phyloP scores from a whole-genome alignment of 257 asterid genomes.

The Echites panduratus region DNA sequence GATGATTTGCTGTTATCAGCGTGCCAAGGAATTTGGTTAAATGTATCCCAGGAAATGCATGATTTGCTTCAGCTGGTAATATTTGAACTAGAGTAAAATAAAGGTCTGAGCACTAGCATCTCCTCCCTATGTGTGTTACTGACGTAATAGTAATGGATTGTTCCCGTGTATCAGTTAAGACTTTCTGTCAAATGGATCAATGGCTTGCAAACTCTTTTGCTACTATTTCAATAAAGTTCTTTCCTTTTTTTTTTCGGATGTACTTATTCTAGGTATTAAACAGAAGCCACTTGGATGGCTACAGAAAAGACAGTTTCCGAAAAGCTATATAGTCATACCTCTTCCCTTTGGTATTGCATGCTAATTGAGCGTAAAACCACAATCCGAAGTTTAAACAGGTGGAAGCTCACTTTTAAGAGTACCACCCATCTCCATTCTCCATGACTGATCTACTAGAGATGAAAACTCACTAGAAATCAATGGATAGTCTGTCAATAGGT shows the following conservation, averaged over 20 bases:
- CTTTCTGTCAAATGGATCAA: slow-evolving; percentile 8
- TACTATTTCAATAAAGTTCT: neutral
- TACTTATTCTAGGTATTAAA: too few relatives aligned
- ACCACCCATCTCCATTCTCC: slow-evolving; percentile 99
- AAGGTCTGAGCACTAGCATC: slow-evolving; percentile 6
- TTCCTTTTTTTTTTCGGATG: neutral
- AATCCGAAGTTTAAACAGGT: slow-evolving; percentile 24
- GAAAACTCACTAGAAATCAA: slow-evolving; percentile 65
- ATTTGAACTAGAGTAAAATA: slow-evolving; percentile 20
- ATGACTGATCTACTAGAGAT: slow-evolving; percentile 72
- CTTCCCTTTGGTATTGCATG: neutral
- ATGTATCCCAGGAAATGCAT: neutral
- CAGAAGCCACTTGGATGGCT: neutral
- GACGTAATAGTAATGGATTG: slow-evolving; percentile 3
- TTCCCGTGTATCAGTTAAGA: neutral
- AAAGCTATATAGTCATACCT: slow-evolving; percentile 7
- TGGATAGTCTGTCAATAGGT: slow-evolving; percentile 17
- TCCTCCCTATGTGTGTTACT: slow-evolving; percentile 7
- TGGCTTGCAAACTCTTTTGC: neutral
- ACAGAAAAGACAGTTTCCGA: neutral
- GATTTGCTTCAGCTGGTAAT: slow-evolving; percentile 6
- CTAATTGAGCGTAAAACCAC: neutral
- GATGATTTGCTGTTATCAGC: neutral
- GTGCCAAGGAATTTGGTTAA: neutral
- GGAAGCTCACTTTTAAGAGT: slow-evolving; percentile 45